Evolutionary conservation across 345 rosid species (phyloP).

Genomic region (Schrenkiella parvula): DNA sequence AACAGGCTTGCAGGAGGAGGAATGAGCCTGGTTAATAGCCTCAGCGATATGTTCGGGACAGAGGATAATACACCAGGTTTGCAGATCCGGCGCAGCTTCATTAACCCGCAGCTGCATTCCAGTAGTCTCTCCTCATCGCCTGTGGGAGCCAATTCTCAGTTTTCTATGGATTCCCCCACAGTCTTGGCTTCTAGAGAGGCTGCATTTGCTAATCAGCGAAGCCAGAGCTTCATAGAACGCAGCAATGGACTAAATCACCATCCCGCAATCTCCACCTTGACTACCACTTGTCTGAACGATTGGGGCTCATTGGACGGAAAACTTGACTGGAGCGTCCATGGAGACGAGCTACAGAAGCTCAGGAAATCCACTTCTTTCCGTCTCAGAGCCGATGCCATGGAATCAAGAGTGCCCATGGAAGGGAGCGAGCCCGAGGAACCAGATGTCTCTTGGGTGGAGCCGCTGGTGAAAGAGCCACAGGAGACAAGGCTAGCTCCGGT

Average conservation of each 20-base stretch:
- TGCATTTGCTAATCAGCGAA: conserved; percentile 62
- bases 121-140: conserved; percentile 49
- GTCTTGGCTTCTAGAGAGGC: conserved; percentile 52
- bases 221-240: conserved; percentile 72
- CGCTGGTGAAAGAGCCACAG: conserved; percentile 56
- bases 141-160: conserved; percentile 40
- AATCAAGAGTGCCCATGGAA: conserved; percentile 6
- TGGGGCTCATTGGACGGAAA: conserved; percentile 86
- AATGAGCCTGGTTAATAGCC: conserved; percentile 60
- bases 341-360: conserved; percentile 68
- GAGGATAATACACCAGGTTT: conserved; percentile 38
- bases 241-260: conserved; percentile 41
- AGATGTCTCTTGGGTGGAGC: conserved; percentile 74
- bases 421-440: conserved; percentile 47
- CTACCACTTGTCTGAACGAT: conserved; percentile 39
- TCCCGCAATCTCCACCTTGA: conserved; percentile 38
- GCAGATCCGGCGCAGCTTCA: conserved; percentile 45
- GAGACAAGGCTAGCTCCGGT: conserved; percentile 42
- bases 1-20: conserved; percentile 48
- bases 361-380: conserved; percentile 70
- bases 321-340: conserved; percentile 73
- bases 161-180: conserved; percentile 49
- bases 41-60: conserved; percentile 59
- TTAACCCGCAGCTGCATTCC: conserved; percentile 36
- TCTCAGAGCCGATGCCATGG: conserved; percentile 38